Evolutionary conservation across 1,139 yeast genomes (phyloP).

Genomic region (Kodamaea alishanica): DNA sequence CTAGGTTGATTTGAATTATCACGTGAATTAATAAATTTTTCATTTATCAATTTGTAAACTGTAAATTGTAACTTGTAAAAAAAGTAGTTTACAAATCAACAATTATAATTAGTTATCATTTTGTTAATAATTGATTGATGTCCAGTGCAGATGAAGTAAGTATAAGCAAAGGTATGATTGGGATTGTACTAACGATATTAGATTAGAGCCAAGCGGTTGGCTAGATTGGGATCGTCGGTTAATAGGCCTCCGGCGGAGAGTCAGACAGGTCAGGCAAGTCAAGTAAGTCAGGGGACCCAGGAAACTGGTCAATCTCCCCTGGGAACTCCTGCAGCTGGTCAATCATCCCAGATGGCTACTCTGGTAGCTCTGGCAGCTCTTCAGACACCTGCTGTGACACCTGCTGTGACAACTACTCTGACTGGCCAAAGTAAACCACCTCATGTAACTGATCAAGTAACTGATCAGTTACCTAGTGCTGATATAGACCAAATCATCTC

Average conservation of each 20-base stretch:
- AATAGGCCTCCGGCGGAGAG: too few species aligned
- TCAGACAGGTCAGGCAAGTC: too few species aligned
- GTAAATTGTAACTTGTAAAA: not conserved
- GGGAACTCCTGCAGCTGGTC: too few species aligned
- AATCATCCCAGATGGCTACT: too few species aligned
- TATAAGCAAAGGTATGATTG: slow-evolving; percentile 1
- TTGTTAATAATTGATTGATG: slow-evolving; percentile 3
- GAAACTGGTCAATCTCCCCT: too few species aligned
- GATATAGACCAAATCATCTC: slow-evolving; percentile 23
- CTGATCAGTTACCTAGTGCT: not conserved
- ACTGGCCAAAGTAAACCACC: too few species aligned
- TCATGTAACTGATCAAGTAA: slow-evolving; percentile 41
- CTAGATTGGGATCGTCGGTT: too few species aligned
- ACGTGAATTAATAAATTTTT: not conserved
- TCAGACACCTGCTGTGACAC: too few species aligned
- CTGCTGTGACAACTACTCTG: too few species aligned
- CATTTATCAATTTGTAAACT: not conserved
- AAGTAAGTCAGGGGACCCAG: slow-evolving; percentile 18
- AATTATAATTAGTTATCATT: not conserved
- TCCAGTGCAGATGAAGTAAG: slow-evolving; percentile 23
- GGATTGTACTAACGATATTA: slow-evolving; percentile 18
- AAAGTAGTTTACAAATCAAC: not conserved
- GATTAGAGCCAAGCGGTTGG: slow-evolving; percentile 57
- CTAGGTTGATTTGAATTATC: not conserved
- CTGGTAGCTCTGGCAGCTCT: too few species aligned